Base-by-base conservation (phyloP, 148 eudicot genomes). In the Dianthus caryophyllus region DNA sequence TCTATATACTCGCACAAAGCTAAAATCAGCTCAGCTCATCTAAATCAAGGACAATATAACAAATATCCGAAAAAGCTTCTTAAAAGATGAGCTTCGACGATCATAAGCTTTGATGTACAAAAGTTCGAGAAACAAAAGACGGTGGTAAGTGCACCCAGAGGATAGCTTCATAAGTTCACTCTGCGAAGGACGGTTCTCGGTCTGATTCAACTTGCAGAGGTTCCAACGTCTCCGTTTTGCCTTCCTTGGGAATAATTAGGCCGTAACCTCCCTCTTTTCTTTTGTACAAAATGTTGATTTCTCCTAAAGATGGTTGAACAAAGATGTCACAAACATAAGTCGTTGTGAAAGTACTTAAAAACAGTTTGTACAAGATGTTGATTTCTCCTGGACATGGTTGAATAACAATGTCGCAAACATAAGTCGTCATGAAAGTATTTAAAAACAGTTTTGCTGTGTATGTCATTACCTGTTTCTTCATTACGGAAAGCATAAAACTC, bases 191-290 rank as follows among this genome's bases (percentile, higher is more conserved):
- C 49, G 77, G 76, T 74, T 84, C 76, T 69, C 33, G 78, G 29
- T 68, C 75, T 6, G 69, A 68, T 67, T 80, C 76, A 21, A 73
- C 76, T 53, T 71, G 78, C 59, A 87, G 14, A 26, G 89, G 77
- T 70, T 91, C 92, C 67, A 82, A 17, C 63, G 75, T 80, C 76
- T 81, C 91, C 2, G 81, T 69, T 60, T 74, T 73, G 27, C 94
- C 95, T 31, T 79, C 80, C 81, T 87, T 89, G 9, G 96, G 98
- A 58, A 93, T 78, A 56, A 93, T 93, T 49, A 93, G 81, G 65
- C 98, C 98, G 51, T 89, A 93, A 49, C 98, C 98, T 57, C 95
- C 96, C 24, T 84, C 83, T 55, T 83, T 86, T 64, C 98, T 79
- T 76, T 81, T 88, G 82, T 93, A 93, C 44, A 93, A 48, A 27